Conservation (phyloP, 2,329 filamentous ascomycete species). For the Alternaria dauci region DNA sequence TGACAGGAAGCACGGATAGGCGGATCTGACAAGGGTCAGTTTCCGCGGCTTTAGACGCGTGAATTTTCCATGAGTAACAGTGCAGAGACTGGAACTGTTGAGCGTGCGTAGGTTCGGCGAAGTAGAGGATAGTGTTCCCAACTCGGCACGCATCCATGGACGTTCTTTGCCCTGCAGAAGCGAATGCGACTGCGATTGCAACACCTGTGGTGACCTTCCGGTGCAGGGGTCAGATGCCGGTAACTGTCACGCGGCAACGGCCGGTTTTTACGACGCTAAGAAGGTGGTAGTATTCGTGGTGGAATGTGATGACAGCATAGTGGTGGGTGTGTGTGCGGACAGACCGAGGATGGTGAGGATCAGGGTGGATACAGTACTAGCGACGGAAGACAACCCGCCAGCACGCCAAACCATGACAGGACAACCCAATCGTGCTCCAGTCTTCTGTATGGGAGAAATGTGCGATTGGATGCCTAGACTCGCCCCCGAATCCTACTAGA, state of each 20-base stretch:
- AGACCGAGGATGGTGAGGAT: conserved; percentile 3
- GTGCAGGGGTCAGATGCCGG: conserved; percentile 12
- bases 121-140: not conserved
- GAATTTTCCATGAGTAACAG: conserved; percentile 11
- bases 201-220: conserved; percentile 9
- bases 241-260: conserved; percentile 12
- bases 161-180: conserved; percentile 2
- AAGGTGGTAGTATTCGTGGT: conserved; percentile 7
- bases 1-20: conserved; percentile 13
- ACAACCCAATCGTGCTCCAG: not conserved
- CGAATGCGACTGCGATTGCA: conserved; percentile 6
- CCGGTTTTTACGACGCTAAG: conserved; percentile 2
- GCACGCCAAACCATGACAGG: not conserved
- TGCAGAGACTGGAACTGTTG: not conserved
- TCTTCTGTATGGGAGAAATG: not conserved
- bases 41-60: conserved; percentile 10
- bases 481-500: not conserved
- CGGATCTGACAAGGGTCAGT: conserved; percentile 13
- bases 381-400: conserved; percentile 8
- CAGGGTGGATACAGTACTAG: conserved; percentile 10
- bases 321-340: conserved; percentile 4
- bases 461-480: conserved; percentile 11
- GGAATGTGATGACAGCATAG: conserved; percentile 1
- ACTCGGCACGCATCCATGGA: not conserved
- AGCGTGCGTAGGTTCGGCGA: not conserved